Evolutionary conservation across 495 filamentous ascomycete genomes (phyloP), one percentile per base, ranked within the genome.

Genomic region (Xylaria flabelliformis): DNA sequence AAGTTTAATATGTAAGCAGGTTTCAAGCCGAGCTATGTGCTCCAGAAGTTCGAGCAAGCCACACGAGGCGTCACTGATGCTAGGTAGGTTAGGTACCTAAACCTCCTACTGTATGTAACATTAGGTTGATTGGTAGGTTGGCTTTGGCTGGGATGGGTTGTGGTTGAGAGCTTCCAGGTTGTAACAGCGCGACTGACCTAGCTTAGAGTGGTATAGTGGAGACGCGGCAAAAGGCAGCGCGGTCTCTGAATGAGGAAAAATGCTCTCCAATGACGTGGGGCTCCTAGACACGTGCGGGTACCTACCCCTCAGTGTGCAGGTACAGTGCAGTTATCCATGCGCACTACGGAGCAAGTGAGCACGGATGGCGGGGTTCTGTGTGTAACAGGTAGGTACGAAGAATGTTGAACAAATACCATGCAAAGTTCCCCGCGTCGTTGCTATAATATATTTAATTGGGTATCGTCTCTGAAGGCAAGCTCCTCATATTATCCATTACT

Each of bases 341-440:
- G 13, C 8, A 9, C 12, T 50, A 19, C 36, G 24, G 7, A 10
- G 3, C 9, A 41, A 29, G 41, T 13, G 12, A 29, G 3, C 61
- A 66, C 29, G 42, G 42, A 66, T 53, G 29, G 64, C 64, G 64
- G 64, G 64, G 64, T 67, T 26, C 46, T 50, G 19, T n/a, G 46
- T n/a, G 46, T 19, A 8, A 8, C n/a, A n/a, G n/a, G n/a, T n/a
- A n/a, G 8, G 5, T 8, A 39, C 3, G 36, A 39, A 8, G 7
- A 39, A 8, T 39, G 36, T 39, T 39, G 36, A 39, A 39, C 10
- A 36, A 36, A 5, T 42, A 29, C 32, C 58, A 39, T 61, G 58
- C 58, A 64, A 36, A 63, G 61, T 39, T 64, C 61, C 61, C 61
- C 61, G 61, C 61, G n/a, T 64, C 21, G 39, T 61, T 21, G 21